These are phyloP conservation scores for Mollisia scopiformis DNA, from an alignment of 2,329 filamentous ascomycete species.

Conservation along the genomic window DNA sequence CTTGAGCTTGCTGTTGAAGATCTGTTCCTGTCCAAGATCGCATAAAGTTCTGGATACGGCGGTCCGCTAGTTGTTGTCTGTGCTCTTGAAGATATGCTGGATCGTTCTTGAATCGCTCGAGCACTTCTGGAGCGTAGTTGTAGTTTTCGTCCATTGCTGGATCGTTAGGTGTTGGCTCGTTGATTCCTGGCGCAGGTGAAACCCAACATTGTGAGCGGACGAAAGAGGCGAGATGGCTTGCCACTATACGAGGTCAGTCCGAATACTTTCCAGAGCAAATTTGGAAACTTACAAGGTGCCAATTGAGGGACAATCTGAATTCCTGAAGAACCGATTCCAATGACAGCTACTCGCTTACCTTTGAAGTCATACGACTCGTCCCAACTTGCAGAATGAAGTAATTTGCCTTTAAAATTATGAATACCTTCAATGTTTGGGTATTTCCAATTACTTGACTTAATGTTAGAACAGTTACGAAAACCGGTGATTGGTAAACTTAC, in stretches of 20 bases:
- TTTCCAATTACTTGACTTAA: constrained; percentile 1
- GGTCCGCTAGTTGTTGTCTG: not conserved
- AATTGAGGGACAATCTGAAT: not conserved
- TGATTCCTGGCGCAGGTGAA: not conserved
- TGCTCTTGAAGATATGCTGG: not conserved
- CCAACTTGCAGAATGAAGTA: constrained; percentile 2
- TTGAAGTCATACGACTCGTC: not conserved
- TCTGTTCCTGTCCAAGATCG: not conserved
- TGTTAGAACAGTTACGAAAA: not conserved
- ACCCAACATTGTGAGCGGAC: not conserved
- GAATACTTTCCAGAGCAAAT: not conserved
- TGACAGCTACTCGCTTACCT: not conserved
- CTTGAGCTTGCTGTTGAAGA: not conserved
- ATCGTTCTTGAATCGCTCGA: not conserved
- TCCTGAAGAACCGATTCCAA: not conserved
- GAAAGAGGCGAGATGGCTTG: not conserved
- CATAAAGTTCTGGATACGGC: not conserved
- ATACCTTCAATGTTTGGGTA: constrained; percentile 1
- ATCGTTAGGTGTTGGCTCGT: not conserved
- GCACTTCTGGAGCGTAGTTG: not conserved
- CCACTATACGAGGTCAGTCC: not conserved
- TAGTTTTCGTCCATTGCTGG: not conserved
- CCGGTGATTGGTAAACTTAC: not conserved
- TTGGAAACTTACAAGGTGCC: not conserved
- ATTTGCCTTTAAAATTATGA: constrained; percentile 4